These are phyloP conservation scores for Penicillium nordicum DNA, from an alignment of 2,329 filamentous ascomycete genomes.

Conservation along the genomic window DNA sequence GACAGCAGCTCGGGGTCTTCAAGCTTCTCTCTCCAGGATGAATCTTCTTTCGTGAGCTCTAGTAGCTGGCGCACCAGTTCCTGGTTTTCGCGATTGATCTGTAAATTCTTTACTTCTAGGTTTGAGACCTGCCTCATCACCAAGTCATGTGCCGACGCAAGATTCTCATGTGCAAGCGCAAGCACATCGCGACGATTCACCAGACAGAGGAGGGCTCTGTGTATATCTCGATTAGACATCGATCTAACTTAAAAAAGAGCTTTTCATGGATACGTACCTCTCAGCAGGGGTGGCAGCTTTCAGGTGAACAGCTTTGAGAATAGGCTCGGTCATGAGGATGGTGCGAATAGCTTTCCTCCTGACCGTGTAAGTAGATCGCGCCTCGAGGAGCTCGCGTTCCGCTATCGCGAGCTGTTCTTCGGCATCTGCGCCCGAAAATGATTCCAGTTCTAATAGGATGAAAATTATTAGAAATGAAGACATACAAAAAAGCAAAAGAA, in stretches of 20 bases:
- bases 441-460: slow-evolving; percentile 32
- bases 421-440: slow-evolving; percentile 49
- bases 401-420: slow-evolving; percentile 51
- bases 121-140: slow-evolving; percentile 54
- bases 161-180: slow-evolving; percentile 61
- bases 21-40: slow-evolving; percentile 50
- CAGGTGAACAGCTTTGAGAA: slow-evolving; percentile 72
- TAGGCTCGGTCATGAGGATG: slow-evolving; percentile 69
- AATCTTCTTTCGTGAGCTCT: slow-evolving; percentile 58
- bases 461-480: not conserved
- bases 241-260: not conserved
- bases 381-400: slow-evolving; percentile 65
- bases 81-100: slow-evolving; percentile 59
- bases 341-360: slow-evolving; percentile 66
- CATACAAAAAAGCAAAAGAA: not conserved
- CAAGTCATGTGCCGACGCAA: slow-evolving; percentile 53
- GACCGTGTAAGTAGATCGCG: slow-evolving; percentile 66
- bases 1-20: slow-evolving; percentile 51
- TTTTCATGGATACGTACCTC: slow-evolving; percentile 50
- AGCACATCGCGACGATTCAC: slow-evolving; percentile 65
- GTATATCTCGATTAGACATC: slow-evolving; percentile 12
- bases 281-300: slow-evolving; percentile 64
- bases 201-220: slow-evolving; percentile 64
- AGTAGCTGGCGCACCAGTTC: slow-evolving; percentile 62
- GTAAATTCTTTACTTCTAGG: slow-evolving; percentile 58